Evolutionary conservation across 176 grass and related monocot genomes (phyloP).

Genomic region (Bolboschoenus planiculmis): DNA sequence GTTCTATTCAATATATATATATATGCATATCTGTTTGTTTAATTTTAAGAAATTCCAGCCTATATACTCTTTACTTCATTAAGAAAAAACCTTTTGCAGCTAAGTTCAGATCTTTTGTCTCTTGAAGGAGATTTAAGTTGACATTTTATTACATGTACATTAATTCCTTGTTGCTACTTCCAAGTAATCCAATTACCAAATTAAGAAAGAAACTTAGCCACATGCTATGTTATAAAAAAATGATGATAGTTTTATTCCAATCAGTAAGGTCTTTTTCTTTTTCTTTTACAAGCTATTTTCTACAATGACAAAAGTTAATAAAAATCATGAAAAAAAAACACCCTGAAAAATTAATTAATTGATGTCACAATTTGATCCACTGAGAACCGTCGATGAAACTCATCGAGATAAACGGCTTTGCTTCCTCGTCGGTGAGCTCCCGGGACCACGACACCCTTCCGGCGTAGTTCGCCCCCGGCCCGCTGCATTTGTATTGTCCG

Average conservation of each 20-base stretch:
- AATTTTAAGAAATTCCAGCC: neutral
- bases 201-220: neutral
- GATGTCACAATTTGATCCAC: slow-evolving; percentile 54
- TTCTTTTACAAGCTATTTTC: slow-evolving; percentile 26
- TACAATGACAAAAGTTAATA: neutral
- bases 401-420: slow-evolving; percentile 69
- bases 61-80: neutral
- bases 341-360: neutral
- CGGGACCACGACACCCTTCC: slow-evolving; percentile 68
- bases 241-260: slow-evolving; percentile 5
- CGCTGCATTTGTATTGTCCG: slow-evolving; percentile 90
- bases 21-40: neutral
- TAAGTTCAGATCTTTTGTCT: neutral
- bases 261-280: neutral
- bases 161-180: neutral
- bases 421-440: slow-evolving; percentile 87
- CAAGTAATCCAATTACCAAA: neutral
- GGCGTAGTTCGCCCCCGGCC: slow-evolving; percentile 46
- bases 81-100: neutral
- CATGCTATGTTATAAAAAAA: neutral
- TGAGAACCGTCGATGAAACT: slow-evolving; percentile 71
- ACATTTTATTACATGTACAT: neutral
- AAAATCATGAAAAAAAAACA: neutral
- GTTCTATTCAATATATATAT: too few species aligned
- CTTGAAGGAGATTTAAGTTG: neutral